Evolutionary conservation across 1,284 basidiomycete genomes (phyloP).

Genomic region (Leccinum subrobustum): DNA sequence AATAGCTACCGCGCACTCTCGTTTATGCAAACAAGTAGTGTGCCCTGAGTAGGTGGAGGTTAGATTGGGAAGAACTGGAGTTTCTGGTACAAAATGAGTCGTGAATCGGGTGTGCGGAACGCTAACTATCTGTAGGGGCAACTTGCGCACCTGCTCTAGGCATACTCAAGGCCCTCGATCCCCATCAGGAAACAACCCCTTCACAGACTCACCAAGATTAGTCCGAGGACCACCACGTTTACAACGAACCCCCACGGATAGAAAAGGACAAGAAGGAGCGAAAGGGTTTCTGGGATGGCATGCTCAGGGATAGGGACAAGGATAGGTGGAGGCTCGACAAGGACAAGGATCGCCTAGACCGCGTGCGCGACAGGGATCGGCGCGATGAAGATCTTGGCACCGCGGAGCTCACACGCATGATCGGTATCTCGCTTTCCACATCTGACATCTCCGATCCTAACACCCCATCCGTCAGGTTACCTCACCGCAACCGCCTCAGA

Average conservation of each 20-base stretch:
- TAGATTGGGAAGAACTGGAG: too few relatives aligned
- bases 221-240: slow-evolving; percentile 31
- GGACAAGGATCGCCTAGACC: slow-evolving; percentile 18
- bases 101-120: too few relatives aligned
- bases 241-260: slow-evolving; percentile 30
- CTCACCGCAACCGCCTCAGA: slow-evolving; percentile 73
- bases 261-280: slow-evolving; percentile 43
- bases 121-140: too few relatives aligned
- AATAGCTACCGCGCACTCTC: too few relatives aligned
- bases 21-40: too few relatives aligned
- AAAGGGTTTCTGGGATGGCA: slow-evolving; percentile 53
- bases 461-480: slow-evolving; percentile 47
- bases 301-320: slow-evolving; percentile 35
- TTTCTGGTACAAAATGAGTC: too few relatives aligned
- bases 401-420: slow-evolving; percentile 64
- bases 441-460: slow-evolving; percentile 2
- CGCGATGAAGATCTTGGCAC: slow-evolving; percentile 43
- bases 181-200: slow-evolving; percentile 34
- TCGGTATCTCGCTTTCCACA: slow-evolving; percentile 44
- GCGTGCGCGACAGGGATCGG: slow-evolving; percentile 30
- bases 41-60: too few relatives aligned
- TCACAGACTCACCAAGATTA: slow-evolving; percentile 25
- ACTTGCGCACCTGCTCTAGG: slow-evolving; percentile 42
- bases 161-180: slow-evolving; percentile 60
- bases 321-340: slow-evolving; percentile 31